Conservation (phyloP, 371 early-diverging fungal species). For the Lichtheimia ornata region DNA sequence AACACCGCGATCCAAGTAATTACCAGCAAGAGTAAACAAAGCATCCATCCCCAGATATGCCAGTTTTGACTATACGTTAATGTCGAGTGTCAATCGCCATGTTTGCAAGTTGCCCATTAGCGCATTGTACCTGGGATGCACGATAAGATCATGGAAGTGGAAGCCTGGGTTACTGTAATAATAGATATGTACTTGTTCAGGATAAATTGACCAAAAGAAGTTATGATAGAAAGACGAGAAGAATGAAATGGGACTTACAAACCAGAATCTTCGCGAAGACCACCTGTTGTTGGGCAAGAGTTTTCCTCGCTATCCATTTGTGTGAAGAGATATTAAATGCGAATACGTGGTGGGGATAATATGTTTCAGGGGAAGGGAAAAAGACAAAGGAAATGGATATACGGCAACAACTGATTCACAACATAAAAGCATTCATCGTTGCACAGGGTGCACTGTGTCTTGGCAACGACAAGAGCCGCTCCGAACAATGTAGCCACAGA, state of each 20-base stretch:
- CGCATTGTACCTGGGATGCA: slow-evolving; percentile 34
- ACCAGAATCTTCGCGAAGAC: slow-evolving; percentile 13
- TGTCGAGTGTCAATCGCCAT: background rate
- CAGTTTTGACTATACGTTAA: slow-evolving; percentile 28
- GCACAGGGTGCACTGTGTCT: no score
- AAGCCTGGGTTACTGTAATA: slow-evolving; percentile 34
- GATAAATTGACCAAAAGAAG: slow-evolving; percentile 12
- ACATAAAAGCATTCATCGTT: no score
- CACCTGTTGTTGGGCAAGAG: slow-evolving; percentile 19
- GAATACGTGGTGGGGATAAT: no score
- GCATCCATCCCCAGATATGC: slow-evolving; percentile 54
- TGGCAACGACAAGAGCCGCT: no score
- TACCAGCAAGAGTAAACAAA: slow-evolving; percentile 32
- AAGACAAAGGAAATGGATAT: no score
- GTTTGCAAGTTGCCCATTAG: background rate
- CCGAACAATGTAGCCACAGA: no score
- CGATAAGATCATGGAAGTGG: slow-evolving; percentile 34
- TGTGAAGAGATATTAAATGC: background rate
- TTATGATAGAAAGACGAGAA: slow-evolving; percentile 10
- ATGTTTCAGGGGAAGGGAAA: no score
- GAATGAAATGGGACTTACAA: slow-evolving; percentile 19
- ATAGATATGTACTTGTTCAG: background rate
- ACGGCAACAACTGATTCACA: no score
- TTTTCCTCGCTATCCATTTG: slow-evolving; percentile 9
- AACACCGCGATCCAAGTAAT: slow-evolving; percentile 35